Conservation (phyloP, 257 asterid species). For the Orobanche coerulescens region DNA sequence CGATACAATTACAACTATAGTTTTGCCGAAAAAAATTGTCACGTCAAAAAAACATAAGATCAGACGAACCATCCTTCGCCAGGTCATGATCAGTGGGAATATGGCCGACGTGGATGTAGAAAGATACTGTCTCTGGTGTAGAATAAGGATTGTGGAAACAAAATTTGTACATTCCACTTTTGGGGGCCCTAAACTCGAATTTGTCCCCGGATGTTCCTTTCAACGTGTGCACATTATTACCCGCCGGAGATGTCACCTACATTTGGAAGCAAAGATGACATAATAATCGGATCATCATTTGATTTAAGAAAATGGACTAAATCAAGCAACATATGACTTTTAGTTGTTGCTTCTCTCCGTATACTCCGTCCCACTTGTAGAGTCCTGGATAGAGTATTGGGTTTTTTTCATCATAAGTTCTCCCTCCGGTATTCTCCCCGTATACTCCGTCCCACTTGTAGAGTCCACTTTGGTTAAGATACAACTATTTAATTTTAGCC, state of each 20-base stretch:
- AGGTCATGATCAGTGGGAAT: slow-evolving; percentile 89
- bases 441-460: too few species aligned
- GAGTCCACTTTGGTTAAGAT: too few species aligned
- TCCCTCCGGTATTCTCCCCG: too few species aligned
- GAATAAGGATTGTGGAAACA: slow-evolving; percentile 90
- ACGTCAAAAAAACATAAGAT: slow-evolving; percentile 1
- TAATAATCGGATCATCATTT: slow-evolving; percentile 8
- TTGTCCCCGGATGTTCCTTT: slow-evolving; percentile 94
- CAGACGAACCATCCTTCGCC: slow-evolving; percentile 84
- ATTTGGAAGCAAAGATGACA: slow-evolving; percentile 22
- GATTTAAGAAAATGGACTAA: slow-evolving; percentile 2
- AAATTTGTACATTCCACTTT: slow-evolving; percentile 94
- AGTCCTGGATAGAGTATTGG: too few species aligned
- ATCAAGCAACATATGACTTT: not conserved
- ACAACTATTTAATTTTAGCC: too few species aligned
- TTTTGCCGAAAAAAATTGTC: not conserved
- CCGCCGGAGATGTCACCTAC: slow-evolving; percentile 83
- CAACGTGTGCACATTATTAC: slow-evolving; percentile 49
- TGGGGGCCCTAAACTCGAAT: slow-evolving; percentile 90
- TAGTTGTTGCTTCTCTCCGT: not conserved
- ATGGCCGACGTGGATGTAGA: slow-evolving; percentile 89
- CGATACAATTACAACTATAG: not conserved
- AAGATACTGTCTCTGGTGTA: slow-evolving; percentile 90
- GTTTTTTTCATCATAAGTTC: too few species aligned
- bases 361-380: too few species aligned